Evolutionary conservation across 2,329 filamentous ascomycete genomes (phyloP).

Genomic region (Arthrobotrys sphaeroides): DNA sequence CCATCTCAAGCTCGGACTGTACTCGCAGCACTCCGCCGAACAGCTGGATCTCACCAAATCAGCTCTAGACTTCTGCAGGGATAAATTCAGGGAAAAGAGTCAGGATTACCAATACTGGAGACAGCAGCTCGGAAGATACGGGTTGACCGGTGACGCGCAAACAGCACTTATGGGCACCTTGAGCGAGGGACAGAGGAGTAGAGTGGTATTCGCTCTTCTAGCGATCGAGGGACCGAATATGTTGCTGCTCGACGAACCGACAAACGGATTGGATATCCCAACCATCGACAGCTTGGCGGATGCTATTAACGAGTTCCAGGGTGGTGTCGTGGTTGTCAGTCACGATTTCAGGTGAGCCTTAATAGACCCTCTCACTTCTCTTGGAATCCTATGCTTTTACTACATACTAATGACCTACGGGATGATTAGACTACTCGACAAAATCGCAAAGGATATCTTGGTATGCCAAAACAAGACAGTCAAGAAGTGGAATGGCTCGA

Average conservation of each 20-base stretch:
- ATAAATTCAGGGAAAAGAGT: constrained; percentile 87
- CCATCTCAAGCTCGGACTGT: constrained; percentile 96
- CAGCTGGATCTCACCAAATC: constrained; percentile 99
- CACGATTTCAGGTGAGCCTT: constrained; percentile 92
- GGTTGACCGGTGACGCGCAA: constrained; percentile 90
- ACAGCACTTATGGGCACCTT: constrained; percentile 97
- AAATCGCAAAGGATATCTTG: constrained; percentile 99
- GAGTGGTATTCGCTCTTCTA: constrained; percentile 96
- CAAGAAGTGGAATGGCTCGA: constrained; percentile 84
- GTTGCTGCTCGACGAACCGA: constrained; percentile 96
- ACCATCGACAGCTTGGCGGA: constrained; percentile 98
- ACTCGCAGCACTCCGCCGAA: constrained; percentile 98
- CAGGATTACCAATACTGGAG: constrained; percentile 99
- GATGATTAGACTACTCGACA: constrained; percentile 84
- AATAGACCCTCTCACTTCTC: constrained; percentile 53
- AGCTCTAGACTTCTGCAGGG: constrained; percentile 93
- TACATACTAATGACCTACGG: constrained; percentile 59
- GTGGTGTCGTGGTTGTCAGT: constrained; percentile 96
- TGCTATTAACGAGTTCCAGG: constrained; percentile 94
- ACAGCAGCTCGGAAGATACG: constrained; percentile 94
- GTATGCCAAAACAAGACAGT: constrained; percentile 99
- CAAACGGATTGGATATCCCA: constrained; percentile 98
- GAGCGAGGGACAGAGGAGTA: constrained; percentile 95
- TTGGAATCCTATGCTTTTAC: background rate
- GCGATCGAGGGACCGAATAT: constrained; percentile 98